These are phyloP conservation scores for Irpex lacteus DNA, from an alignment of 1,284 basidiomycete species.

Conservation along the genomic window DNA sequence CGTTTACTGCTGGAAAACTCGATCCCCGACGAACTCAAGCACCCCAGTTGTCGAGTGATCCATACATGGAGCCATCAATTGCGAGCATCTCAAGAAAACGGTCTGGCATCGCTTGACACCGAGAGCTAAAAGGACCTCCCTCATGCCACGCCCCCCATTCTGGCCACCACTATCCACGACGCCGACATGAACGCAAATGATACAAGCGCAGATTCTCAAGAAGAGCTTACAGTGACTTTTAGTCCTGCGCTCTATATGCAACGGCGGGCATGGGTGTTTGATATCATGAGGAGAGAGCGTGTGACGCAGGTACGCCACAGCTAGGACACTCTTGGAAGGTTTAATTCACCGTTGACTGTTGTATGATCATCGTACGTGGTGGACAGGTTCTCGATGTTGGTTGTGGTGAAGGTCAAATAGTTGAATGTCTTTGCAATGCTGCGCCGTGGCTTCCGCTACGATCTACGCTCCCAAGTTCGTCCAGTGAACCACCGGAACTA, in stretches of 20 bases:
- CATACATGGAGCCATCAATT: neutral
- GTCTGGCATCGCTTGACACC: too few relatives aligned
- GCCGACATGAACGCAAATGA: slow-evolving; percentile 1
- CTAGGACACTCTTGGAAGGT: too few relatives aligned
- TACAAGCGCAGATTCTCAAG: neutral
- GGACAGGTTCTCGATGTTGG: slow-evolving; percentile 74
- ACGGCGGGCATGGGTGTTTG: slow-evolving; percentile 69
- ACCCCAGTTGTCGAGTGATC: too few relatives aligned
- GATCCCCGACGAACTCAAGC: too few relatives aligned
- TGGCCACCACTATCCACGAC: neutral
- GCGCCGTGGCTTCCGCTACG: slow-evolving; percentile 56
- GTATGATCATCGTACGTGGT: neutral
- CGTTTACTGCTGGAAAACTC: too few relatives aligned
- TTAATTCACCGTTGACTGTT: too few relatives aligned
- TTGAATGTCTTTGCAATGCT: slow-evolving; percentile 70
- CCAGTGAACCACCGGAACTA: slow-evolving; percentile 19
- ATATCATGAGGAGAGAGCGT: slow-evolving; percentile 56
- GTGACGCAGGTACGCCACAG: slow-evolving; percentile 46
- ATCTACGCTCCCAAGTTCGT: slow-evolving; percentile 25
- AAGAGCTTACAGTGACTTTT: slow-evolving; percentile 62
- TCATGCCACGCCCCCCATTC: neutral
- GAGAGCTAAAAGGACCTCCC: too few relatives aligned
- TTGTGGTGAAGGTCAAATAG: slow-evolving; percentile 75
- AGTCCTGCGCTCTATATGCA: slow-evolving; percentile 71
- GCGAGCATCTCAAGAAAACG: too few relatives aligned